Evolutionary conservation across 352 stramenopile genomes (phyloP).

Genomic region (Globisporangium abappressorium): DNA sequence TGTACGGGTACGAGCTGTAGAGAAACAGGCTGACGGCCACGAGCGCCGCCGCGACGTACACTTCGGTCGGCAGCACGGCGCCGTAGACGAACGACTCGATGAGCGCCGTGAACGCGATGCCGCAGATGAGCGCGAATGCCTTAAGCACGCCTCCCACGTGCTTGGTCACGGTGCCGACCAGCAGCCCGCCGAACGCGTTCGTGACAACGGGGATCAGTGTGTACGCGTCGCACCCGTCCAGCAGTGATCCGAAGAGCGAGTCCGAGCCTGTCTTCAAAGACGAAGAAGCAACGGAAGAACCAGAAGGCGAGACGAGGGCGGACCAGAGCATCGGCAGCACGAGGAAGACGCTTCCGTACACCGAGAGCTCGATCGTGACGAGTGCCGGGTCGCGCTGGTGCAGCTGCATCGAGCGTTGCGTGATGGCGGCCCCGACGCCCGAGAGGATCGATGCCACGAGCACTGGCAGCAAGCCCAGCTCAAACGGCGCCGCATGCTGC

Average conservation of each 20-base stretch:
- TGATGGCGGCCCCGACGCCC: slow-evolving; percentile 69
- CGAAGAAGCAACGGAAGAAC: neutral
- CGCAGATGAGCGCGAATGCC: slow-evolving; percentile 85
- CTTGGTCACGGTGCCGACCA: slow-evolving; percentile 88
- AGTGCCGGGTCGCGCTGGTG: slow-evolving; percentile 63
- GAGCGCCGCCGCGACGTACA: slow-evolving; percentile 68
- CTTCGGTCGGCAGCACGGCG: slow-evolving; percentile 48
- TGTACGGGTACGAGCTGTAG: slow-evolving; percentile 75
- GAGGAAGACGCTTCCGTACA: slow-evolving; percentile 78
- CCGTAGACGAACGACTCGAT: slow-evolving; percentile 75
- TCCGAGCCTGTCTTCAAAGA: neutral
- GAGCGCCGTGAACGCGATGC: slow-evolving; percentile 85
- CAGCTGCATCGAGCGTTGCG: slow-evolving; percentile 77
- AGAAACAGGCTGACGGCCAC: slow-evolving; percentile 67
- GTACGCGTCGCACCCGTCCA: slow-evolving; percentile 69
- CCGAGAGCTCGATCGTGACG: slow-evolving; percentile 79
- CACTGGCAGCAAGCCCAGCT: slow-evolving; percentile 67
- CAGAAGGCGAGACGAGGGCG: slow-evolving; percentile 14
- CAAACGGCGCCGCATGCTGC: slow-evolving; percentile 37
- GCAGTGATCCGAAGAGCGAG: slow-evolving; percentile 28
- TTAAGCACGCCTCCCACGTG: slow-evolving; percentile 90
- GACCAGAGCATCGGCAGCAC: slow-evolving; percentile 45
- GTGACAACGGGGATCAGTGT: slow-evolving; percentile 80
- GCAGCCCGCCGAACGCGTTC: slow-evolving; percentile 76
- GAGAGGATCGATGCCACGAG: slow-evolving; percentile 72